A percentile compares a stretch with the other conserved stretches of the same genome.
These are phyloP conservation scores for Mortierella sp. DNA, from an alignment of 371 early-diverging fungal genomes.

Conservation along the genomic window DNA sequence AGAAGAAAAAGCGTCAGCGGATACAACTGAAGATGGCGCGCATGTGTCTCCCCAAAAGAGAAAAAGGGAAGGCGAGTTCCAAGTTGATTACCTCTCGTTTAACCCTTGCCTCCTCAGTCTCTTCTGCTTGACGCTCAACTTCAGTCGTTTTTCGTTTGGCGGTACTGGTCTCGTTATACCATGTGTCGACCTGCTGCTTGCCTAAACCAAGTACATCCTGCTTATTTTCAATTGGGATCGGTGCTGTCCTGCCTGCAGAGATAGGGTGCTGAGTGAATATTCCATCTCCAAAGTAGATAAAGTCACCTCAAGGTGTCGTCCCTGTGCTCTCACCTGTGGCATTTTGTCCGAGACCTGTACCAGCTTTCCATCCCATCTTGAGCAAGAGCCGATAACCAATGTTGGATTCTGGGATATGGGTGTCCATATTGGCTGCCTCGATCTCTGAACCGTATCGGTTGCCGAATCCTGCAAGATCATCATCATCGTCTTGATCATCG, in stretches of 20 bases:
- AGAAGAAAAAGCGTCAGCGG: background rate
- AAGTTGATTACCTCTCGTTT: conserved; percentile 39
- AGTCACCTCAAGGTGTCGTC: too few relatives aligned
- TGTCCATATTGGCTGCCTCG: conserved; percentile 61
- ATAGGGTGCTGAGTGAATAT: too few relatives aligned
- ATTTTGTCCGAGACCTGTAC: conserved; percentile 73
- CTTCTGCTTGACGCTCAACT: conserved; percentile 65
- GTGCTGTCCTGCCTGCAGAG: conserved; percentile 70
- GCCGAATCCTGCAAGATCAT: too few relatives aligned
- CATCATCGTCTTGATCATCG: conserved; percentile 13
- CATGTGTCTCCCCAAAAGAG: too few relatives aligned
- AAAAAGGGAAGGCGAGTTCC: background rate
- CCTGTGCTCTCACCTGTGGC: conserved; percentile 50
- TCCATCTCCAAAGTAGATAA: too few relatives aligned
- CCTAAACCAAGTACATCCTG: conserved; percentile 73
- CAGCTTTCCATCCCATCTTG: conserved; percentile 80
- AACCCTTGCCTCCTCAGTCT: conserved; percentile 60
- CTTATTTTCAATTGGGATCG: conserved; percentile 65
- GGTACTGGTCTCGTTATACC: conserved; percentile 65
- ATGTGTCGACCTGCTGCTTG: conserved; percentile 65
- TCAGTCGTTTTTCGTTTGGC: conserved; percentile 71
- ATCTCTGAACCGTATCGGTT: background rate
- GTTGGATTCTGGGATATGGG: conserved; percentile 65
- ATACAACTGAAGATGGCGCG: background rate
- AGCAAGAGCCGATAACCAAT: conserved; percentile 68